These are phyloP conservation scores for Misopates orontium DNA, from an alignment of 257 asterid genomes.

Conservation along the genomic window DNA sequence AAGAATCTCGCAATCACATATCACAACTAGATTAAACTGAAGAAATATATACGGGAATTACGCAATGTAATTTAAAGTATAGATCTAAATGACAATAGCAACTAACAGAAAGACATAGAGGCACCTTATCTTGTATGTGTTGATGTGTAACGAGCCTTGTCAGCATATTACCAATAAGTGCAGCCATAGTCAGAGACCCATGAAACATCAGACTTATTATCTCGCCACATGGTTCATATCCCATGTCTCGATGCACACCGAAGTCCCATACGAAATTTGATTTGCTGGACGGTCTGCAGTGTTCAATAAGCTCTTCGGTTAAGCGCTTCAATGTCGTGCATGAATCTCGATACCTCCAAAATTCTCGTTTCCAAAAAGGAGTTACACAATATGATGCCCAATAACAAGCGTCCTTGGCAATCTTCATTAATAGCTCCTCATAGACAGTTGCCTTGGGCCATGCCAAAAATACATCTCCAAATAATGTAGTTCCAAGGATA, in stretches of 20 bases:
- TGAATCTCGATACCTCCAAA: slow-evolving; percentile 37
- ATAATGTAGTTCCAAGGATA: slow-evolving; percentile 38
- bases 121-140: slow-evolving; percentile 46
- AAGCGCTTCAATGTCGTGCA: slow-evolving; percentile 41
- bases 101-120: background rate
- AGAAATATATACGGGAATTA: too few relatives aligned
- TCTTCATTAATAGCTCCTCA: slow-evolving; percentile 43
- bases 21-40: too few relatives aligned
- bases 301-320: slow-evolving; percentile 37
- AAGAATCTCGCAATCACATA: too few relatives aligned
- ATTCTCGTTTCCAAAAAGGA: slow-evolving; percentile 45
- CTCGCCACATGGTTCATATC: slow-evolving; percentile 40
- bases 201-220: slow-evolving; percentile 45
- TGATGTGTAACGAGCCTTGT: slow-evolving; percentile 42
- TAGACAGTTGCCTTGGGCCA: slow-evolving; percentile 43
- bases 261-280: slow-evolving; percentile 29
- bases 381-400: slow-evolving; percentile 46
- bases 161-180: slow-evolving; percentile 41
- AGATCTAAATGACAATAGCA: background rate
- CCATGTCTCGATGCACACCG: slow-evolving; percentile 22
- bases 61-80: too few relatives aligned
- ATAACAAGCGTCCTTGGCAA: slow-evolving; percentile 42
- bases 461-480: slow-evolving; percentile 44
- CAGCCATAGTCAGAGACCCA: slow-evolving; percentile 50
- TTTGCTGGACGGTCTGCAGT: slow-evolving; percentile 35